Conservation (phyloP, 495 filamentous ascomycete species). For the Aspergillus ellipticus region DNA sequence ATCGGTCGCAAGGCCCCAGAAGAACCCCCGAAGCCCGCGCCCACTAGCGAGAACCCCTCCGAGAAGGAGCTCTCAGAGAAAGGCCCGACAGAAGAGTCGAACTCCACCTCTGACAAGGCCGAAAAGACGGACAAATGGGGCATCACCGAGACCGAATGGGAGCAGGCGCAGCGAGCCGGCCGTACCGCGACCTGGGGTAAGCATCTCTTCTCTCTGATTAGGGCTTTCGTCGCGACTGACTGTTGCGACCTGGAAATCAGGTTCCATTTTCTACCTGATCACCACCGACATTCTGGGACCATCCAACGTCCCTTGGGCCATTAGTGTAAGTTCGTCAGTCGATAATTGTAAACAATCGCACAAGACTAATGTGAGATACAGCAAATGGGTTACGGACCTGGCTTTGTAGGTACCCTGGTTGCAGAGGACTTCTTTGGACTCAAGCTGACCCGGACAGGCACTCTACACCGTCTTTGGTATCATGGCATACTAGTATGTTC, state of each 20-base stretch:
- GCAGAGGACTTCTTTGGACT: background rate
- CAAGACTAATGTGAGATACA: too few relatives aligned
- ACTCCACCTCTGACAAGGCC: background rate
- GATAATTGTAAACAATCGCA: too few relatives aligned
- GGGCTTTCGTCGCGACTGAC: background rate
- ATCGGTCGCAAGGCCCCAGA: background rate
- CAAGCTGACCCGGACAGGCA: background rate
- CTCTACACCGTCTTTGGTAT: slow-evolving; percentile 1
- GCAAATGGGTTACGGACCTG: slow-evolving; percentile 2
- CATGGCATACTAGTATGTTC: background rate
- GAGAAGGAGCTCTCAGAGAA: background rate
- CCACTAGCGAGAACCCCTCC: background rate
- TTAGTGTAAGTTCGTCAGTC: slow-evolving; percentile 5
- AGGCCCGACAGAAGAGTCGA: too few relatives aligned
- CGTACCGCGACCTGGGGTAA: slow-evolving; percentile 1
- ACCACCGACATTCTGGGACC: slow-evolving; percentile 1
- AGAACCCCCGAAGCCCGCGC: background rate
- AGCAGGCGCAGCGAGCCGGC: background rate
- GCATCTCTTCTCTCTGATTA: background rate
- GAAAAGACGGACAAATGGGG: background rate
- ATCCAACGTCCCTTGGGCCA: background rate
- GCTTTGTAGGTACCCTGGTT: background rate
- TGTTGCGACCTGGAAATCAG: background rate
- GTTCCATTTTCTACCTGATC: slow-evolving; percentile 1
- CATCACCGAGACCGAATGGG: background rate